phyloP scores from a whole-genome alignment of 805 yeast species.

The Metahyphopichia silvanorum region DNA sequence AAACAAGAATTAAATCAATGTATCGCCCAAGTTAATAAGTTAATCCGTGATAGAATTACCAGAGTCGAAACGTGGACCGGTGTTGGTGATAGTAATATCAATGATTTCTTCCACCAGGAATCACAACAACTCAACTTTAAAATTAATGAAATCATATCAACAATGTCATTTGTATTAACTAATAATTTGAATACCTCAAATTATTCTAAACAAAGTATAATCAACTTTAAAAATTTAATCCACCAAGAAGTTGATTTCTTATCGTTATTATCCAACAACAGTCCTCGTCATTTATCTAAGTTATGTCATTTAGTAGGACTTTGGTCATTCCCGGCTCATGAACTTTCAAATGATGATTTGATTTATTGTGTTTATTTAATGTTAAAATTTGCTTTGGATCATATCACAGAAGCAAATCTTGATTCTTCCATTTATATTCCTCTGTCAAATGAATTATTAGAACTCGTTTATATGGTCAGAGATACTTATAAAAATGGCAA shows the following conservation, averaged over 20 bases:
- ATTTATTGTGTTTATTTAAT: constrained; percentile 57
- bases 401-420: constrained; percentile 21
- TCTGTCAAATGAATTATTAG: constrained; percentile 44
- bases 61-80: constrained; percentile 45
- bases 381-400: constrained; percentile 41
- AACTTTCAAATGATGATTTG: constrained; percentile 61
- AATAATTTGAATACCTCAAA: constrained; percentile 22
- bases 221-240: constrained; percentile 20
- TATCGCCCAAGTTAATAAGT: constrained; percentile 17
- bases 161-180: constrained; percentile 32
- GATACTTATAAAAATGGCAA: constrained; percentile 81
- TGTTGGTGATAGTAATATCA: constrained; percentile 19
- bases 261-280: constrained; percentile 20
- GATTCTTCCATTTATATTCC: too few species aligned
- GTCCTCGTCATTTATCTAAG: constrained; percentile 19
- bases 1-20: constrained; percentile 10
- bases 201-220: constrained; percentile 18
- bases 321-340: constrained; percentile 75
- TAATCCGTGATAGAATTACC: constrained; percentile 29
- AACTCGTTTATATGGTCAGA: constrained; percentile 64
- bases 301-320: constrained; percentile 45
- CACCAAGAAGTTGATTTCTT: constrained; percentile 28
- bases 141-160: constrained; percentile 23
- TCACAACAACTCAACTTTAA: constrained; percentile 3
- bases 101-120: constrained; percentile 14